A percentile compares a stretch with the other conserved stretches of the same genome.
These are phyloP conservation scores for Zoysia japonica DNA, from an alignment of 176 grass and related monocot species.

Conservation along the genomic window DNA sequence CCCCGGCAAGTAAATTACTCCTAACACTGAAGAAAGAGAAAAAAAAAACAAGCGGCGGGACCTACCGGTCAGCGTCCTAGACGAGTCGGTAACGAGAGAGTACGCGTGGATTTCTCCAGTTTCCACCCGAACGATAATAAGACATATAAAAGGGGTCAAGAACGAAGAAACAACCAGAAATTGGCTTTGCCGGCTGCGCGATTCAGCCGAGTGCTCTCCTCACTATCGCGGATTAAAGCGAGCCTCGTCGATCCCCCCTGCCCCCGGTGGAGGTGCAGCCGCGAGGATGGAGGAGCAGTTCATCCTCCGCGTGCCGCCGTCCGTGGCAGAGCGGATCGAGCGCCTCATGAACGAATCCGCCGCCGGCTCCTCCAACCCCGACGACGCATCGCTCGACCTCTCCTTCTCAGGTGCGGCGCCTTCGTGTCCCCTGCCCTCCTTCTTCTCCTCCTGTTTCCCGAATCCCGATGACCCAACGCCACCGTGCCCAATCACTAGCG, in stretches of 20 bases:
- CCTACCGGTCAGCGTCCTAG: neutral
- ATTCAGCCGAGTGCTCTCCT: neutral
- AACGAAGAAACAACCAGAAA: neutral
- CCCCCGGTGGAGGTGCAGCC: neutral
- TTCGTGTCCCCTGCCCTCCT: neutral
- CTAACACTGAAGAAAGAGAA: neutral
- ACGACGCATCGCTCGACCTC: constrained; percentile 73
- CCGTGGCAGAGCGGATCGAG: constrained; percentile 76
- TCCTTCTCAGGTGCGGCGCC: constrained; percentile 67
- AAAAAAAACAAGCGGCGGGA: neutral
- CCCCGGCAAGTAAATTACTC: neutral
- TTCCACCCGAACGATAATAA: neutral
- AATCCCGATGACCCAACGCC: neutral
- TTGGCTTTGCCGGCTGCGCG: neutral
- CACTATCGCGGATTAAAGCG: neutral
- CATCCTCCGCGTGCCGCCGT: constrained; percentile 77
- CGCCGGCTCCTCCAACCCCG: constrained; percentile 51
- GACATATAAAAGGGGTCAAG: no score
- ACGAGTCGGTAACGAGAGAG: neutral
- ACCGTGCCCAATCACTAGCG: no score
- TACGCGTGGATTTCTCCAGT: neutral
- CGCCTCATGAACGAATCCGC: constrained; percentile 70
- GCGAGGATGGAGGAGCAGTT: constrained; percentile 85
- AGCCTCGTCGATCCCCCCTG: neutral
- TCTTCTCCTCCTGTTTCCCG: neutral